phyloP scores from a whole-genome alignment of 306 rosid species.

The Begonia peltatifolia region DNA sequence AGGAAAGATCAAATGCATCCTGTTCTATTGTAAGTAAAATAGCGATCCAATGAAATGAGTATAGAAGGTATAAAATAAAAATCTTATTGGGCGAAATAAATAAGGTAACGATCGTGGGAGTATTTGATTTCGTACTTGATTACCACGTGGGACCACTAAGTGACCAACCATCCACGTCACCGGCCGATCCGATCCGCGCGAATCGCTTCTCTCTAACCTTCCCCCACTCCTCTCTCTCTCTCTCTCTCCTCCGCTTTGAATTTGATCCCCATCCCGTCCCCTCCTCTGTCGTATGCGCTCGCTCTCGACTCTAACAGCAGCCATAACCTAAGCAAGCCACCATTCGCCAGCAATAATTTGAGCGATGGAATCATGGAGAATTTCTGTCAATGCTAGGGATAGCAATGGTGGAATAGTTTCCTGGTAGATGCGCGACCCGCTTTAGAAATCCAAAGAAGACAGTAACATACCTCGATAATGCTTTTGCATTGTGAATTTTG shows the following conservation, averaged over 20 bases:
- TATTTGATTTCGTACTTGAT: too few relatives aligned
- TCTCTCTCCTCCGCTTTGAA: background rate
- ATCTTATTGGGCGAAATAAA: too few relatives aligned
- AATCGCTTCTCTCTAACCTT: background rate
- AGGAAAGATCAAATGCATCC: too few relatives aligned
- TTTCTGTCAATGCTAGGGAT: slow-evolving; percentile 5
- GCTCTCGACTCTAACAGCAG: background rate
- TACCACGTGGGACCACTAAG: too few relatives aligned
- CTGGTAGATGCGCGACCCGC: slow-evolving; percentile 21
- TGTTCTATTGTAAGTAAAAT: too few relatives aligned
- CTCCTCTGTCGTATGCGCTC: slow-evolving; percentile 4
- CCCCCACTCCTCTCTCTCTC: slow-evolving; percentile 1
- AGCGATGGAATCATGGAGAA: slow-evolving; percentile 4
- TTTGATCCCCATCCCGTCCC: slow-evolving; percentile 1
- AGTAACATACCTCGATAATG: slow-evolving; percentile 7
- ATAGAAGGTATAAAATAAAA: too few relatives aligned
- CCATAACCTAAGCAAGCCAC: slow-evolving; percentile 14
- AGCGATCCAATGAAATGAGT: too few relatives aligned
- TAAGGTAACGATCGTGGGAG: too few relatives aligned
- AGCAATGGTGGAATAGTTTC: slow-evolving; percentile 15
- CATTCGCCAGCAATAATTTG: slow-evolving; percentile 8
- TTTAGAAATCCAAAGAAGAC: slow-evolving; percentile 1
- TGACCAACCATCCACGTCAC: slow-evolving; percentile 11
- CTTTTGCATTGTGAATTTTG: slow-evolving; percentile 2
- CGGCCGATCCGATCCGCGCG: slow-evolving; percentile 35